Evolutionary conservation across 164 flowering plant genomes (phyloP).

Genomic region (Liriodendron chinense): DNA sequence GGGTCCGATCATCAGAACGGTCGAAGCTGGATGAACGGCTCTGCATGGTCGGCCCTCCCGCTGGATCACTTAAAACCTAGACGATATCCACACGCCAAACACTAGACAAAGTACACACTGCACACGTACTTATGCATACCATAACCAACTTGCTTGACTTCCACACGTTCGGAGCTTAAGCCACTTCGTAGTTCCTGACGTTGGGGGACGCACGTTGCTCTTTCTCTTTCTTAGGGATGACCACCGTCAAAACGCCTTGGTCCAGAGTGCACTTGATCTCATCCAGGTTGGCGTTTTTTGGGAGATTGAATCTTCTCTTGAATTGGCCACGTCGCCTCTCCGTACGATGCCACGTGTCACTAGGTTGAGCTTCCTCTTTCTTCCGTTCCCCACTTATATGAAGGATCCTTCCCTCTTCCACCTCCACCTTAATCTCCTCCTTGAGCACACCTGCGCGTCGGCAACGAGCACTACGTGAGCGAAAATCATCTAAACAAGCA

Average conservation of each 20-base stretch:
- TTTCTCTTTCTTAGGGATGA: constrained; percentile 10
- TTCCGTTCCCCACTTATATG: constrained; percentile 23
- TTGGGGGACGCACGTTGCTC: not conserved
- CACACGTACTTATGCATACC: not conserved
- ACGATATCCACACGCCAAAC: too few species aligned
- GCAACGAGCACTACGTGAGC: not conserved
- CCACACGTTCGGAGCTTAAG: not conserved
- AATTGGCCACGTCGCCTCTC: constrained; percentile 15
- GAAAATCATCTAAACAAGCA: not conserved
- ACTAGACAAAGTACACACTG: too few species aligned
- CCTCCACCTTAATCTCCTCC: constrained; percentile 26
- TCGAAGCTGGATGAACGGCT: too few species aligned
- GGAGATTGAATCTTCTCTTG: constrained; percentile 9
- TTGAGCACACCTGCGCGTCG: constrained; percentile 22
- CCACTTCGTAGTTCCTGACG: not conserved
- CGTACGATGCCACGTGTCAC: constrained; percentile 8
- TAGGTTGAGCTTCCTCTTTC: not conserved
- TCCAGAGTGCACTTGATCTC: constrained; percentile 7
- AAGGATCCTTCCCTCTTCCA: constrained; percentile 19
- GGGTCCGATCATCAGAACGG: too few species aligned
- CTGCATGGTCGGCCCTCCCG: too few species aligned
- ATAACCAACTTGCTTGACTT: not conserved
- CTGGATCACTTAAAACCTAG: too few species aligned
- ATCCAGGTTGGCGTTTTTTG: constrained; percentile 11
- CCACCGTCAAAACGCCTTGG: constrained; percentile 11